These are phyloP conservation scores for Huntiella abstrusa DNA, from an alignment of 2,329 filamentous ascomycete genomes.

Conservation along the genomic window DNA sequence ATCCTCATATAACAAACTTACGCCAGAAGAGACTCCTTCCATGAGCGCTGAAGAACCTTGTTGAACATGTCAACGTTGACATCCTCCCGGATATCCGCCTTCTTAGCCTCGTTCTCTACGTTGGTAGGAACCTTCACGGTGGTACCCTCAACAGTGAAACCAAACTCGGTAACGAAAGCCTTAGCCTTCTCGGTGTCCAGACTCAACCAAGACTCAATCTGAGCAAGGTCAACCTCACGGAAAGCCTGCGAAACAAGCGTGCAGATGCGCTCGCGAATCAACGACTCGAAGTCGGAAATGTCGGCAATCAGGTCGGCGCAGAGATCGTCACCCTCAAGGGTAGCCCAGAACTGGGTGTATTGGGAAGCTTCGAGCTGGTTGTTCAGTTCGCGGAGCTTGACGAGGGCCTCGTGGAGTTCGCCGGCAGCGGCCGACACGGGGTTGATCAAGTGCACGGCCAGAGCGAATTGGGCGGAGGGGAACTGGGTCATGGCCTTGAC, in stretches of 20 bases:
- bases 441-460: constrained; percentile 83
- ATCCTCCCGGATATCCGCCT: constrained; percentile 85
- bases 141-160: constrained; percentile 59
- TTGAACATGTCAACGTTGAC: constrained; percentile 79
- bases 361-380: constrained; percentile 75
- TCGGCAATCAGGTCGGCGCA: constrained; percentile 93
- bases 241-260: constrained; percentile 67
- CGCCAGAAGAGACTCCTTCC: constrained; percentile 40
- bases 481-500: constrained; percentile 97
- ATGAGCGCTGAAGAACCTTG: constrained; percentile 63
- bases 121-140: constrained; percentile 68
- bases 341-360: constrained; percentile 85
- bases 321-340: constrained; percentile 80
- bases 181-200: constrained; percentile 46
- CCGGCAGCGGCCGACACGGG: constrained; percentile 48
- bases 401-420: constrained; percentile 75
- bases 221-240: constrained; percentile 48
- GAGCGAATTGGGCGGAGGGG: constrained; percentile 85
- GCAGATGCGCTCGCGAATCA: constrained; percentile 78
- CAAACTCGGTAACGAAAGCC: constrained; percentile 69
- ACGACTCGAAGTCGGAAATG: constrained; percentile 84
- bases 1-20: constrained; percentile 2
- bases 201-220: constrained; percentile 61
- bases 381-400: constrained; percentile 71
- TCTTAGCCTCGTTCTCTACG: constrained; percentile 94